These are phyloP conservation scores for Corymbia maculata DNA, from an alignment of 345 rosid genomes.

Conservation along the genomic window DNA sequence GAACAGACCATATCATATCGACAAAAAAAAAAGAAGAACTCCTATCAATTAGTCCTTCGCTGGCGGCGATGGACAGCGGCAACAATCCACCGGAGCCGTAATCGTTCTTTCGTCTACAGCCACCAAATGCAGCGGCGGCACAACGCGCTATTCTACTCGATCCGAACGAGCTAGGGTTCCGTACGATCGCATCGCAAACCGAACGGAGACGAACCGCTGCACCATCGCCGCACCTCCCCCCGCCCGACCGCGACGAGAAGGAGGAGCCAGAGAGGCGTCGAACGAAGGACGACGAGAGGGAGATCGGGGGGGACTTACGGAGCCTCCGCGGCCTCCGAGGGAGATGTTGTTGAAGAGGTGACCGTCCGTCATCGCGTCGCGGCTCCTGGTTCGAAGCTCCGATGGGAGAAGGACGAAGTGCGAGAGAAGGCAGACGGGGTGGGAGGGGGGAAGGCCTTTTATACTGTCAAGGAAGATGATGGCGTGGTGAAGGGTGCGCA, in stretches of 20 bases:
- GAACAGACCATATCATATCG: not conserved
- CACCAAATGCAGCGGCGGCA: not conserved
- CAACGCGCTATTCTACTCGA: not conserved
- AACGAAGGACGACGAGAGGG: not conserved
- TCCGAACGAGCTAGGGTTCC: not conserved
- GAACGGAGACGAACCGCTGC: not conserved
- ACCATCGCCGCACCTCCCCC: not conserved
- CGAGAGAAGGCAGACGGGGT: not conserved
- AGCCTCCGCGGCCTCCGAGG: conserved; percentile 83
- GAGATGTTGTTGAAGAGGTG: conserved; percentile 73
- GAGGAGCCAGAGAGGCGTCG: not conserved
- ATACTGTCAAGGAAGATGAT: not conserved
- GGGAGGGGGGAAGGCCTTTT: not conserved
- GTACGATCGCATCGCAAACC: not conserved
- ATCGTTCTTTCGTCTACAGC: not conserved
- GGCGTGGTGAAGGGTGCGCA: not conserved
- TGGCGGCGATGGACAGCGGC: not conserved
- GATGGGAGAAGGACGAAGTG: not conserved
- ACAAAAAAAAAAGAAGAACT: not conserved
- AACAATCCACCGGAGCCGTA: not conserved
- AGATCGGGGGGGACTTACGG: conserved; percentile 19
- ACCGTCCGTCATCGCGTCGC: conserved; percentile 55
- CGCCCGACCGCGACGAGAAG: not conserved
- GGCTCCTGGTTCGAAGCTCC: not conserved
- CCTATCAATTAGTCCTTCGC: not conserved